Percentiles rank a stretch among this genome's conserved stretches.
These are phyloP conservation scores for Paraphysoderma sedebokerense DNA, from an alignment of 371 early-diverging fungal genomes.

Conservation along the genomic window DNA sequence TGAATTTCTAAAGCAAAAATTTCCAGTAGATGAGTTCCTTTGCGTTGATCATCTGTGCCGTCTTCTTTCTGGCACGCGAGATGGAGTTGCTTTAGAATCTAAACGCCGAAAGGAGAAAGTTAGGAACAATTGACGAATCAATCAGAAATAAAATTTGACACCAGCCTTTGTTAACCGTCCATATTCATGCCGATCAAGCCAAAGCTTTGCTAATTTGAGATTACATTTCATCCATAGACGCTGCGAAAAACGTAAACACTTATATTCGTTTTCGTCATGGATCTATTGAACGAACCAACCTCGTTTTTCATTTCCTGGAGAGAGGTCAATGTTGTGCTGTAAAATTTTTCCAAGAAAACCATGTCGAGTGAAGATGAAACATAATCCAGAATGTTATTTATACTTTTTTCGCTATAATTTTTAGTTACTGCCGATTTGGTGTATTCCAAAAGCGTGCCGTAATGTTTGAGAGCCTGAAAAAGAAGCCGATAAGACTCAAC, in stretches of 20 bases:
- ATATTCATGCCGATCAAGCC: conserved; percentile 72
- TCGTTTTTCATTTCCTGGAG: conserved; percentile 70
- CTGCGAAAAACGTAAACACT: too few species aligned
- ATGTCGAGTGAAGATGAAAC: conserved; percentile 45
- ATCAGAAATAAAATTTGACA: too few species aligned
- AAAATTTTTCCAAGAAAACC: conserved; percentile 66
- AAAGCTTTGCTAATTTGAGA: conserved; percentile 72
- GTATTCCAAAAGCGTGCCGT: conserved; percentile 57
- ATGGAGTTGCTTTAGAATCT: conserved; percentile 58
- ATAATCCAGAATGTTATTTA: conserved; percentile 83
- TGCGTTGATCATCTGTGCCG: conserved; percentile 66
- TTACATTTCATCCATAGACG: conserved; percentile 82
- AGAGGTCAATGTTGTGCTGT: conserved; percentile 52
- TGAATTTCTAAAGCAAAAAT: conserved; percentile 83
- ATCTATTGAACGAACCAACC: conserved; percentile 11
- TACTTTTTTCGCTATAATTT: conserved; percentile 88
- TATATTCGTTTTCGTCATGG: too few species aligned
- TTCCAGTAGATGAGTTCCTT: conserved; percentile 80
- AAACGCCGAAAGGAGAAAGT: background rate
- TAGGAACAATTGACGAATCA: background rate
- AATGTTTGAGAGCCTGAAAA: conserved; percentile 49
- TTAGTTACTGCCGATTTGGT: conserved; percentile 66
- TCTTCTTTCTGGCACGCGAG: conserved; percentile 61
- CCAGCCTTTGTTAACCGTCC: conserved; percentile 38
- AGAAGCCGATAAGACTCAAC: background rate